A percentile compares a stretch with the other conserved stretches of the same genome.
These are phyloP conservation scores for Triticum timopheevii DNA, from an alignment of 176 grass and related monocot species.

Conservation along the genomic window DNA sequence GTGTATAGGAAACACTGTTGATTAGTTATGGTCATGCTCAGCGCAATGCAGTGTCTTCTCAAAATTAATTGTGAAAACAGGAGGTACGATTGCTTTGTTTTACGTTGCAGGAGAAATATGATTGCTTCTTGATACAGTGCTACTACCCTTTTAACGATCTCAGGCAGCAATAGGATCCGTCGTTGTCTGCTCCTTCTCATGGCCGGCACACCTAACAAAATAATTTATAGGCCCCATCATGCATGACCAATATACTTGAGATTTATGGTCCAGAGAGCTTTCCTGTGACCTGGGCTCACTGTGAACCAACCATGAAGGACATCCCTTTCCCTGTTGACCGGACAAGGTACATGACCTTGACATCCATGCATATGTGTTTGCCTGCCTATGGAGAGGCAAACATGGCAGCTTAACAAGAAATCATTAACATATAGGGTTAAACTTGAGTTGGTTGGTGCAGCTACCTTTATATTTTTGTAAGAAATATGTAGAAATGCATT, in stretches of 20 bases:
- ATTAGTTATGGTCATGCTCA: not conserved
- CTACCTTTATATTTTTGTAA: not conserved
- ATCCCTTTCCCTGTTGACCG: constrained; percentile 18
- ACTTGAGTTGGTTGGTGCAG: not conserved
- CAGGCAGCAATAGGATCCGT: not conserved
- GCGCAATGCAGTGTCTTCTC: not conserved
- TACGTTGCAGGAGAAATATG: not conserved
- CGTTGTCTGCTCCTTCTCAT: constrained; percentile 19
- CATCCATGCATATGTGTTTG: constrained; percentile 5
- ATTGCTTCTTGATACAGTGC: not conserved
- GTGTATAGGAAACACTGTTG: not conserved
- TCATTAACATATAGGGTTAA: not conserved
- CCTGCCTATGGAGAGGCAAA: constrained; percentile 9
- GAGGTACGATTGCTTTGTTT: not conserved
- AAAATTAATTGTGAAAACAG: not conserved
- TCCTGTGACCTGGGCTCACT: constrained; percentile 16
- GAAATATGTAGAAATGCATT: not conserved
- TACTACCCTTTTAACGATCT: not conserved
- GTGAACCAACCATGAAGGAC: constrained; percentile 16
- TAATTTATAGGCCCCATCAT: constrained; percentile 16
- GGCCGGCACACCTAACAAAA: constrained; percentile 35
- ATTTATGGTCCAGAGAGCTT: constrained; percentile 25
- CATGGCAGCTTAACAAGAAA: not conserved
- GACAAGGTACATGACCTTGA: constrained; percentile 28
- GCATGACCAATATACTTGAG: constrained; percentile 16